These are phyloP conservation scores for Diaporthe humulicola DNA, from an alignment of 2,329 filamentous ascomycete species.

Conservation along the genomic window DNA sequence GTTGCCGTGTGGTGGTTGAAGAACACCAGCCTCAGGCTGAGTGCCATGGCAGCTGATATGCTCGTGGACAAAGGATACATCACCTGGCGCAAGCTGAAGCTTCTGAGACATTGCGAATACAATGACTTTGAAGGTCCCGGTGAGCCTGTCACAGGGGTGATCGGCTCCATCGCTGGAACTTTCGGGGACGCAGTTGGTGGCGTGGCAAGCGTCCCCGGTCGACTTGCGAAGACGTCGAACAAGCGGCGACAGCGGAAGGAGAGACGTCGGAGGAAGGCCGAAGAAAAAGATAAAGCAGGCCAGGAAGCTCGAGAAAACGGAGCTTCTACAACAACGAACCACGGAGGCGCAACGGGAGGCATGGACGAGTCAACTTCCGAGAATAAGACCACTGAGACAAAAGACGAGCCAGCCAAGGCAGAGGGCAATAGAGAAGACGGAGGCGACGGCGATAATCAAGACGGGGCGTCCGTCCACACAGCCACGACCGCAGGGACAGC, in stretches of 20 bases:
- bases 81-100: constrained; percentile 72
- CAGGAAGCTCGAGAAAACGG: constrained; percentile 41
- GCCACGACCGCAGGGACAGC: constrained; percentile 46
- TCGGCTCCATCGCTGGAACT: constrained; percentile 71
- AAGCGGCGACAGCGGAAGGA: constrained; percentile 62
- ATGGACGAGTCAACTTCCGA: constrained; percentile 29
- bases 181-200: constrained; percentile 72
- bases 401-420: neutral
- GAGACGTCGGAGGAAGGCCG: constrained; percentile 44
- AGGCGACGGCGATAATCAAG: neutral
- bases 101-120: constrained; percentile 79
- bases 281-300: constrained; percentile 11
- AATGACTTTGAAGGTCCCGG: constrained; percentile 83
- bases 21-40: constrained; percentile 70
- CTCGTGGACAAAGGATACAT: constrained; percentile 72
- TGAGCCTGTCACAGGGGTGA: constrained; percentile 77
- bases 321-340: constrained; percentile 27
- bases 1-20: constrained; percentile 77
- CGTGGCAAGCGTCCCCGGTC: constrained; percentile 73
- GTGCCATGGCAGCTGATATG: constrained; percentile 74
- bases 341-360: constrained; percentile 20
- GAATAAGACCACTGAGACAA: neutral
- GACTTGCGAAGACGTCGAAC: constrained; percentile 69
- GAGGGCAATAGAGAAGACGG: constrained; percentile 14
- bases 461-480: constrained; percentile 41